Evolutionary conservation across 805 yeast genomes (phyloP).

Genomic region (Saccharomycopsis sp.): DNA sequence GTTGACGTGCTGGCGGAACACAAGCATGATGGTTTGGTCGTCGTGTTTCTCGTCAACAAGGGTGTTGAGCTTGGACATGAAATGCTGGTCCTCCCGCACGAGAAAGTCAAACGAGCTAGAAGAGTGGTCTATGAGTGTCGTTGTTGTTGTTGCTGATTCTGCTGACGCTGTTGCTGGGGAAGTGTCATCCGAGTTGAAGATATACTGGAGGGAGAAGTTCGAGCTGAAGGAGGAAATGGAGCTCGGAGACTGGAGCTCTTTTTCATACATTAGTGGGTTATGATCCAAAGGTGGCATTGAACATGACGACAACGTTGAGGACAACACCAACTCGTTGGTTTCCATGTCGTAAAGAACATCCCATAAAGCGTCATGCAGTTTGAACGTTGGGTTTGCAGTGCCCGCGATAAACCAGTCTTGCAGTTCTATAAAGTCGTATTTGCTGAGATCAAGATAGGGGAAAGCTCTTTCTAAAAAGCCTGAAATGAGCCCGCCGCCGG

Average conservation of each 20-base stretch:
- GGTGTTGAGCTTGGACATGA: slow-evolving; percentile 34
- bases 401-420: slow-evolving; percentile 49
- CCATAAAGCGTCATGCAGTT: slow-evolving; percentile 45
- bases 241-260: slow-evolving; percentile 1
- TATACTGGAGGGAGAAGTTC: neutral
- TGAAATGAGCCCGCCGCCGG: slow-evolving; percentile 37
- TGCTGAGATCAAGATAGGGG: slow-evolving; percentile 49
- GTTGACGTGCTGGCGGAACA: slow-evolving; percentile 37
- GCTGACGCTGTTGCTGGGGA: neutral
- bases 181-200: neutral
- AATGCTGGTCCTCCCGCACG: slow-evolving; percentile 36
- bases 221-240: neutral
- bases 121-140: too few relatives aligned
- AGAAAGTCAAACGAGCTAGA: too few relatives aligned
- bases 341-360: slow-evolving; percentile 48
- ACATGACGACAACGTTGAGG: too few relatives aligned
- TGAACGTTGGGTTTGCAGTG: slow-evolving; percentile 52
- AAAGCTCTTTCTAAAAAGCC: slow-evolving; percentile 41
- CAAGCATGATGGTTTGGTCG: slow-evolving; percentile 38
- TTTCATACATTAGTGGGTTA: too few relatives aligned
- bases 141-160: too few relatives aligned
- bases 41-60: slow-evolving; percentile 38
- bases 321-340: slow-evolving; percentile 27
- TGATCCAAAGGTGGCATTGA: too few relatives aligned
- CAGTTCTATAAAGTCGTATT: slow-evolving; percentile 39